Base-by-base conservation (phyloP, 495 filamentous ascomycete species). In the Hypoxylon perforatum region DNA sequence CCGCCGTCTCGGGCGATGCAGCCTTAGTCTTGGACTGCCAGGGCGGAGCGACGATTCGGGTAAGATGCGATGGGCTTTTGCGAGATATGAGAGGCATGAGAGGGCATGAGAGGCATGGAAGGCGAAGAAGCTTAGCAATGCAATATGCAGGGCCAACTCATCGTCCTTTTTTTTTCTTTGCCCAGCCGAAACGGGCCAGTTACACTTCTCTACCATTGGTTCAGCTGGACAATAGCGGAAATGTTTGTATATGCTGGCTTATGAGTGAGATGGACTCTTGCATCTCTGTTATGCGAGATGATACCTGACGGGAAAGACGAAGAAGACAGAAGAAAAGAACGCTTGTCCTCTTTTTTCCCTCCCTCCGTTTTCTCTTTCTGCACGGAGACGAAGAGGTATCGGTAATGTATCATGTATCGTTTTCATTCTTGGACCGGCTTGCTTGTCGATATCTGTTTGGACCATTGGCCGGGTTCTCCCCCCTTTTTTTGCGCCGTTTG, bases 221-320 rank as follows among this genome's bases (percentile, higher is more conserved):
- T 30, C 18, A 22, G 12, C 56, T 61, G 28, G 28, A 19, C 51
- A 56, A 63, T 48, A 44, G 44, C 65, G 51, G 51, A 41, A 49
- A 51, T 6, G 51, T 60, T 55, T 60, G 44, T 64, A 45, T 46
- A 36, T 17, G 55, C 61, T 25, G 3, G 30, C 30, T 33, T 33
- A 50, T 69, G 61, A 69, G 66, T 64, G 66, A 69, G 66, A 69
- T 69, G 66, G 66, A 64, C 57, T 69, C 66, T 41, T 64, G 66
- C 66, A 65, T 69, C 44, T 50, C 55, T 56, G 17, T 52, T 48
- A 65, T 55, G 57, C 56, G 56, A 69, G 60, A 56, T 68, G 65
- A 63, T 59, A 68, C 59, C 59, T 58, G 49, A 56, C 33, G 47
- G n/a, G 53, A 61, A 61, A 44, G 30, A 10, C 1, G 30, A 33